Base-by-base conservation (phyloP, 2,329 filamentous ascomycete species). In the Leptographium radiaticola region DNA sequence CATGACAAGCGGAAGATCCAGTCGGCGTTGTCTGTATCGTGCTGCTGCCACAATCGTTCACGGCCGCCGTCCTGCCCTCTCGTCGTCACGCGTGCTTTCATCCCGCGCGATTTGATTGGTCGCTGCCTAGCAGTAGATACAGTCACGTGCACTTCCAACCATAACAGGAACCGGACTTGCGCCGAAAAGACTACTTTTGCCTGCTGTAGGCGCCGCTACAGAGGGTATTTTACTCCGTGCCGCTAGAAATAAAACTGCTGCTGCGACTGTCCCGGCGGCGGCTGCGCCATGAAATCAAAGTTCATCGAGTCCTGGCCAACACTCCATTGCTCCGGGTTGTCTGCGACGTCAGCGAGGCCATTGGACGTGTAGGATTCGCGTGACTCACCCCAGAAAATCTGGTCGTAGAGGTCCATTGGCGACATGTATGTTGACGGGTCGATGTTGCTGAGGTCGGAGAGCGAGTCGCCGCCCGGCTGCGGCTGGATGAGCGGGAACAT, bases 401-500 rank as follows among this genome's bases (percentile, higher is more conserved):
- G 82, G 61, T 84, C 80, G 62, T 83, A 84, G 1, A 84, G 67
- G 56, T 84, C 81, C 79, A 84, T 80, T 1, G 81, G 81, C 40
- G 80, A 81, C 72, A 84, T 79, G 59, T 80, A 77, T 38, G 78
- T 70, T 4, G 75, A 70, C 16, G 77, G 76, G 56, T 83, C 80
- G 12, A 78, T 67, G 39, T 70, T 65, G 49, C 68, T 65, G 50
- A 80, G 66, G 47, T 73, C 74, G 8, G 75, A 65, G 63, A 49
- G 18, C 25, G 39, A 18, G 20, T 10, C 10, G n/a, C n/a, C 18
- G 8, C 45, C 6, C 10, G 42, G 46, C 34, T 38, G 20, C 16
- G 34, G 49, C 49, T 66, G 68, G 55, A 76, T 65, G 44, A 68
- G 62, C 42, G 67, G 67, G 16, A 66, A 56, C 39, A 59, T 50